Evolutionary conservation across 345 rosid genomes (phyloP), one percentile per base, ranked within the genome.

Genomic region (Hevea brasiliensis): DNA sequence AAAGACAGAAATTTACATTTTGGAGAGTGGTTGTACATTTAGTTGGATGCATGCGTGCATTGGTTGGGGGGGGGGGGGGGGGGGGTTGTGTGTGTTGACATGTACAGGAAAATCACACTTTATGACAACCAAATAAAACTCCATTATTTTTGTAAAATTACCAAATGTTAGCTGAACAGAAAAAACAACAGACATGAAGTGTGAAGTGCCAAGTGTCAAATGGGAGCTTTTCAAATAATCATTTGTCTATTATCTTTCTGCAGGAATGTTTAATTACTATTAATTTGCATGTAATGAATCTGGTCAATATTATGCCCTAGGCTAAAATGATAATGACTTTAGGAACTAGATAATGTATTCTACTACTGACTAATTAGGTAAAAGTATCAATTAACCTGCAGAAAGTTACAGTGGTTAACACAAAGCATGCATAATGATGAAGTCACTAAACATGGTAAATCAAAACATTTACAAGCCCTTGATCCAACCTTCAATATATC

Each of bases 401-500:
- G 29, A 44, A 18, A 56, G 55, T 55, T 40, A 50, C 24, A n/a
- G 32, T 13, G 47, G 60, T 14, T 61, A 61, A 61, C 32, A 61
- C 51, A 21, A 32, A 32, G 17, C 71, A n/a, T 21, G 44, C 55
- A 50, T 51, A 59, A 29, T 10, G 41, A 74, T 40, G 68, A 57
- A 61, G 62, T 65, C 73, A 6, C 29, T 29, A 18, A 59, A 73
- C 29, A 67, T 6, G 18, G 17, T 44, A 61, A 61, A 29, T 69
- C 14, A 45, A 66, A 65, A 57, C 45, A 47, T 70, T 55, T 29
- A 67, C 26, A 71, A 79, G 73, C 74, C 75, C 62, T 71, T 68
- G 44, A 64, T 78, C 60, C 87, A 27, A 94, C 98, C 97, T 92
- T 92, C 82, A 84, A 83, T 59, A 92, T 95, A 79, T 92, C 99